phyloP scores from a whole-genome alignment of 2,329 filamentous ascomycete species.

The Venturia asperata region DNA sequence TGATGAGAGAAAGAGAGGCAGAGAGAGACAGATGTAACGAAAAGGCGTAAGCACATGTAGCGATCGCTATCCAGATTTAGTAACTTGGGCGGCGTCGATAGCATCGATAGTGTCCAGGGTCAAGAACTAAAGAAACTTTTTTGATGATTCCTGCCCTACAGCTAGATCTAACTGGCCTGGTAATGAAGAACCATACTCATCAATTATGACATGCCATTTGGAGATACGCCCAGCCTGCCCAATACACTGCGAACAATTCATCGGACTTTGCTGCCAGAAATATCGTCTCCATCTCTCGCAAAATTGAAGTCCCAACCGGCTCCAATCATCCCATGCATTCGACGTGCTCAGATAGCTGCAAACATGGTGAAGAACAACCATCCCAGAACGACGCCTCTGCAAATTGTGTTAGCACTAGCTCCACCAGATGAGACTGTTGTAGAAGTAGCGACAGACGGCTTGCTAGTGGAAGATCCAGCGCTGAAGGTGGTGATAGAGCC shows the following conservation, averaged over 20 bases:
- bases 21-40: no score
- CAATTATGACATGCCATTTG: conserved; percentile 6
- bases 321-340: not conserved
- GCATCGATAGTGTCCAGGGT: no score
- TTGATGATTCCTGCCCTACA: not conserved
- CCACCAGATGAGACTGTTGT: conserved; percentile 5
- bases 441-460: conserved; percentile 7
- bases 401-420: conserved; percentile 3
- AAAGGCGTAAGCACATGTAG: no score
- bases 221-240: not conserved
- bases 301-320: not conserved
- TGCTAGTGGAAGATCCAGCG: not conserved
- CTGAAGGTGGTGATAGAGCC: conserved; percentile 8
- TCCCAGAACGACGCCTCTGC: not conserved
- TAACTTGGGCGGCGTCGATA: no score
- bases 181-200: conserved; percentile 8
- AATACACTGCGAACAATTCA: not conserved
- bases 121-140: conserved; percentile 5
- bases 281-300: not conserved
- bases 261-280: conserved; percentile 13
- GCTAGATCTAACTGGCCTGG: conserved; percentile 7
- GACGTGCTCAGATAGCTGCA: not conserved
- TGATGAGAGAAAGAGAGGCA: no score
- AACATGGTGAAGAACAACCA: conserved; percentile 9
- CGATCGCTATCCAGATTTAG: no score